These are phyloP conservation scores for Aspergillus neotritici DNA, from an alignment of 2,329 filamentous ascomycete species.

Conservation along the genomic window DNA sequence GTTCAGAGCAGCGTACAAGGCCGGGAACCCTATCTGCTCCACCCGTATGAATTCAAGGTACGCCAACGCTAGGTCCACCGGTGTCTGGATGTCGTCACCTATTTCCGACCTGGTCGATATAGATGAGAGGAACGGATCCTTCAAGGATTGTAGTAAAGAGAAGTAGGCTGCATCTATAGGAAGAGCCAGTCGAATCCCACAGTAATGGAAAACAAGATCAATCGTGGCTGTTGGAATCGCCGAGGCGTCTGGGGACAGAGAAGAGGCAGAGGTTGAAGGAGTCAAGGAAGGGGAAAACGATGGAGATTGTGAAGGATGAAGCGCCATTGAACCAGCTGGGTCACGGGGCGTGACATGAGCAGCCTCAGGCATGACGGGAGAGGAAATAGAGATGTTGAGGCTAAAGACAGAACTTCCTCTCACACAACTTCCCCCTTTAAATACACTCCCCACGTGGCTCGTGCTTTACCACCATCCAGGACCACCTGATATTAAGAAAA, in stretches of 20 bases:
- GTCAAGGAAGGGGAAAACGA: background rate
- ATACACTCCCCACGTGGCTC: too few species aligned
- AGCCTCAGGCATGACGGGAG: too few species aligned
- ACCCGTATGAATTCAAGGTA: conserved; percentile 10
- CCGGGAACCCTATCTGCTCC: background rate
- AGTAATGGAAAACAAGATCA: conserved; percentile 4
- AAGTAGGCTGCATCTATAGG: conserved; percentile 3
- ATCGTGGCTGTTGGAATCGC: background rate
- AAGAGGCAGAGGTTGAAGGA: conserved; percentile 1
- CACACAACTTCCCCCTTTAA: too few species aligned
- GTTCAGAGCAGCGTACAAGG: conserved; percentile 1
- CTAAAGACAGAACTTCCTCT: too few species aligned
- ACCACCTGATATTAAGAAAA: too few species aligned
- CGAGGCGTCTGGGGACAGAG: background rate
- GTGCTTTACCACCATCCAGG: too few species aligned
- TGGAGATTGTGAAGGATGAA: too few species aligned
- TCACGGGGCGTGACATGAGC: too few species aligned
- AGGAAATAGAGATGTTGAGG: too few species aligned
- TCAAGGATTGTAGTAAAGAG: conserved; percentile 2
- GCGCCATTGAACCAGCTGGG: too few species aligned
- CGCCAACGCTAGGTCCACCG: conserved; percentile 5
- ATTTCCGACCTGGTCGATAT: background rate
- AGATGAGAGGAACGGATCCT: conserved; percentile 7
- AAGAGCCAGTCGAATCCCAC: conserved; percentile 1
- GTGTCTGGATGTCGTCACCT: background rate